These are phyloP conservation scores for Yarrowia sp. DNA, from an alignment of 805 yeast species.

Conservation along the genomic window DNA sequence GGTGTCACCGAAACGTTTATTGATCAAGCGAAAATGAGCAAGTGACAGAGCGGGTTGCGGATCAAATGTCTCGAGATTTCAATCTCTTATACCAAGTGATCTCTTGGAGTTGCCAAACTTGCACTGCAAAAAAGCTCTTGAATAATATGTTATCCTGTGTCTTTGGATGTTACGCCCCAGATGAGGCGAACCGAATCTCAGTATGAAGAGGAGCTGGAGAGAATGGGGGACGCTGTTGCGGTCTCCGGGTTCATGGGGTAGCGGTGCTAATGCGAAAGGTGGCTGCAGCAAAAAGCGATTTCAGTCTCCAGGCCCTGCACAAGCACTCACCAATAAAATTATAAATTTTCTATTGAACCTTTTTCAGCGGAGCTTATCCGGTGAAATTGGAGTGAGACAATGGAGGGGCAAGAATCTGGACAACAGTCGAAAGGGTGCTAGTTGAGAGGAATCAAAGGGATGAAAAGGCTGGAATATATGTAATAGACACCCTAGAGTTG, in stretches of 20 bases:
- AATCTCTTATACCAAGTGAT: too few relatives aligned
- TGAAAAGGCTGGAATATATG: too few relatives aligned
- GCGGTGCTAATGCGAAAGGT: constrained; percentile 24
- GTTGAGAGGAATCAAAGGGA: too few relatives aligned
- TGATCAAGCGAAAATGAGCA: too few relatives aligned
- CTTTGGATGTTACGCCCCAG: constrained; percentile 28
- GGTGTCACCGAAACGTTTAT: too few relatives aligned
- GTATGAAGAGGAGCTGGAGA: constrained; percentile 14
- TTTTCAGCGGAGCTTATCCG: constrained; percentile 15
- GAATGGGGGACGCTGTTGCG: background rate
- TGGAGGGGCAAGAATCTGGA: too few relatives aligned
- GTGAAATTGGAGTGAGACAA: constrained; percentile 13
- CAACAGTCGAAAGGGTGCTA: too few relatives aligned
- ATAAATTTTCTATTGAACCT: constrained; percentile 13
- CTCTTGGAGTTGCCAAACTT: constrained; percentile 5
- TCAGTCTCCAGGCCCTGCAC: background rate
- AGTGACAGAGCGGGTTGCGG: too few relatives aligned
- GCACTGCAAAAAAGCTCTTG: background rate
- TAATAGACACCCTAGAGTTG: too few relatives aligned
- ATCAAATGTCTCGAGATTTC: too few relatives aligned
- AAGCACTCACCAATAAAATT: constrained; percentile 1
- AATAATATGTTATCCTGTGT: constrained; percentile 7
- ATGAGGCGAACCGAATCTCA: constrained; percentile 34
- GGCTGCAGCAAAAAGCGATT: constrained; percentile 2
- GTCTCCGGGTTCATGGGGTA: constrained; percentile 37